A percentile compares a stretch with the other conserved stretches of the same genome.
phyloP scores from a whole-genome alignment of 805 yeast genomes.

The Nakazawaea peltata region DNA sequence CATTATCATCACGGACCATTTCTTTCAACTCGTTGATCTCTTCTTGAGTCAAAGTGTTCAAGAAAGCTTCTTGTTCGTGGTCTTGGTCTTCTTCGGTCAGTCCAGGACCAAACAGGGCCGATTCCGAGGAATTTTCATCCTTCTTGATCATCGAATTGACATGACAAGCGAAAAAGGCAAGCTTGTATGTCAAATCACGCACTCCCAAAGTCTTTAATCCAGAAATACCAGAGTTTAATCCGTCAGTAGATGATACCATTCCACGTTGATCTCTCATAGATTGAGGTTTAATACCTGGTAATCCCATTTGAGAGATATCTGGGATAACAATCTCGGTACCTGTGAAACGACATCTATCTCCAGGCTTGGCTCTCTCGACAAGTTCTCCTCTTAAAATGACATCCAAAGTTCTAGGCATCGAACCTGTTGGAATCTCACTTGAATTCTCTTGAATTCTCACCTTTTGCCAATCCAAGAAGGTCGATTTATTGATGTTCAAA shows the following conservation, averaged over 20 bases:
- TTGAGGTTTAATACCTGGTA: constrained; percentile 91
- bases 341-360: constrained; percentile 88
- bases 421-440: constrained; percentile 95
- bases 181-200: constrained; percentile 83
- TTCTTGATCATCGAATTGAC: constrained; percentile 55
- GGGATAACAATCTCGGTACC: constrained; percentile 95
- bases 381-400: constrained; percentile 88
- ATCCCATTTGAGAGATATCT: constrained; percentile 85
- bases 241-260: constrained; percentile 47
- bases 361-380: constrained; percentile 95
- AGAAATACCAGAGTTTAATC: constrained; percentile 75
- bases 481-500: constrained; percentile 72
- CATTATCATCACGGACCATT: constrained; percentile 85
- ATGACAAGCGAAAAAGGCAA: constrained; percentile 89
- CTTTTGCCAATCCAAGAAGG: constrained; percentile 93
- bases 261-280: constrained; percentile 62
- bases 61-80: constrained; percentile 72
- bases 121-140: constrained; percentile 16
- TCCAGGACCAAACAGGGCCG: constrained; percentile 21
- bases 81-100: constrained; percentile 30
- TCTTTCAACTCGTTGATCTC: constrained; percentile 80
- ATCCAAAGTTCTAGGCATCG: constrained; percentile 96
- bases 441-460: constrained; percentile 94
- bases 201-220: constrained; percentile 90
- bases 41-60: constrained; percentile 68